phyloP scores from a whole-genome alignment of 2,329 filamentous ascomycete species.

The Stromatinia cepivora region DNA sequence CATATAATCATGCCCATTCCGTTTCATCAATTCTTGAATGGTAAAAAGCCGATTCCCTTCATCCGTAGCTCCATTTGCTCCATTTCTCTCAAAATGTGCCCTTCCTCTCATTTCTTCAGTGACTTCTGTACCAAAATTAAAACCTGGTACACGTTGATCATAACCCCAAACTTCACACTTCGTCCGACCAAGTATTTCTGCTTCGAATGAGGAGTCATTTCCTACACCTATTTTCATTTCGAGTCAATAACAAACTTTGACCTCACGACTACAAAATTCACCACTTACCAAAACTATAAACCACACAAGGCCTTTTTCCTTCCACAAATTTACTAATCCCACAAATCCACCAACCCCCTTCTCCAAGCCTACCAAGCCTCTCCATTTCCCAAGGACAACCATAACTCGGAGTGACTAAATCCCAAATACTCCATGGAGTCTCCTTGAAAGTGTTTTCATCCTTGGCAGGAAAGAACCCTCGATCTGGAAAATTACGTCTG shows the following conservation, averaged over 20 bases:
- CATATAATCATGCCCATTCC: slow-evolving; percentile 44
- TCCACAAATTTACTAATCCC: slow-evolving; percentile 44
- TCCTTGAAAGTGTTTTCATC: slow-evolving; percentile 29
- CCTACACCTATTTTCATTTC: background rate
- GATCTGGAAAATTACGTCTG: slow-evolving; percentile 2
- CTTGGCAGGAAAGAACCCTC: slow-evolving; percentile 33
- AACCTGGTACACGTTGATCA: slow-evolving; percentile 40
- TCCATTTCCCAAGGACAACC: slow-evolving; percentile 46
- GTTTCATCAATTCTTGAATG: slow-evolving; percentile 44
- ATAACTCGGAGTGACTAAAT: slow-evolving; percentile 46
- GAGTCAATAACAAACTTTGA: background rate
- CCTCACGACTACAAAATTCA: background rate
- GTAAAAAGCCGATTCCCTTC: slow-evolving; percentile 35
- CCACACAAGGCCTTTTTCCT: slow-evolving; percentile 21
- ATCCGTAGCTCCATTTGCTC: slow-evolving; percentile 40
- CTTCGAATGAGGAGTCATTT: slow-evolving; percentile 35
- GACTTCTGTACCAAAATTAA: slow-evolving; percentile 40
- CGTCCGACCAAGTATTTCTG: slow-evolving; percentile 44
- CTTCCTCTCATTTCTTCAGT: slow-evolving; percentile 26
- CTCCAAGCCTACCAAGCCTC: slow-evolving; percentile 44
- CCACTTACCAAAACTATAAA: slow-evolving; percentile 22
- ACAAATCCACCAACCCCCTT: slow-evolving; percentile 48
- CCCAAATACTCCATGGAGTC: slow-evolving; percentile 44
- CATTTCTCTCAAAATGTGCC: slow-evolving; percentile 42
- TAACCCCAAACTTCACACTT: slow-evolving; percentile 45